Percentiles rank a stretch among this genome's conserved stretches.
phyloP scores from a whole-genome alignment of 2,329 filamentous ascomycete species.

The Xylariaceae sp. region DNA sequence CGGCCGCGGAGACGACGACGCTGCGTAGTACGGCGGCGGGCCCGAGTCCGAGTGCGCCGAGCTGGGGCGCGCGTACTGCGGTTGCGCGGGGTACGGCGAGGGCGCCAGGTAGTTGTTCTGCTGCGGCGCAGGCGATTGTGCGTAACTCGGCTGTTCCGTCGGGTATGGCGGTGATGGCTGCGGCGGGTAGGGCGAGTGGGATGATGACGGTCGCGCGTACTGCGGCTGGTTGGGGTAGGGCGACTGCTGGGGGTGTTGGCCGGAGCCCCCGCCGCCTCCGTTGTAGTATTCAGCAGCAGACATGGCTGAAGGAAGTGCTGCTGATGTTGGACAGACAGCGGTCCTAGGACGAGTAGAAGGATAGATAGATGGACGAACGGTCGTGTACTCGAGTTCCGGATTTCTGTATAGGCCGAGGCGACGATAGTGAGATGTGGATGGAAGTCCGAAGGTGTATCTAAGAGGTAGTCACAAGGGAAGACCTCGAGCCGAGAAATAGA shows the following conservation, averaged over 20 bases:
- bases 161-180: constrained; percentile 14
- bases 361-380: too few species aligned
- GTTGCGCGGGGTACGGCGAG: constrained; percentile 17
- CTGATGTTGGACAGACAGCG: not conserved
- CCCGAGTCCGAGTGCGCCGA: constrained; percentile 21
- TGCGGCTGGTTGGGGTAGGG: constrained; percentile 13
- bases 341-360: too few species aligned
- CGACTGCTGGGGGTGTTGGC: constrained; percentile 11
- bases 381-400: too few species aligned
- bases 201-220: constrained; percentile 11
- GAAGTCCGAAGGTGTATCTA: too few species aligned
- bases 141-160: constrained; percentile 15
- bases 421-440: too few species aligned
- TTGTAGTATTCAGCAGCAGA: constrained; percentile 25
- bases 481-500: too few species aligned
- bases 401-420: too few species aligned
- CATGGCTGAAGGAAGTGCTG: constrained; percentile 13
- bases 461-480: too few species aligned
- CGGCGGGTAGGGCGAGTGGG: constrained; percentile 14
- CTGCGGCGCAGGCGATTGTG: constrained; percentile 8
- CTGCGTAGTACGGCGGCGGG: constrained; percentile 9
- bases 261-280: constrained; percentile 9
- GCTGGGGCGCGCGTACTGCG: constrained; percentile 19
- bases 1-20: not conserved
- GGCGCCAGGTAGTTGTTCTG: constrained; percentile 13